Base-by-base conservation (phyloP, 2,329 filamentous ascomycete species). In the Xylaria sp. region DNA sequence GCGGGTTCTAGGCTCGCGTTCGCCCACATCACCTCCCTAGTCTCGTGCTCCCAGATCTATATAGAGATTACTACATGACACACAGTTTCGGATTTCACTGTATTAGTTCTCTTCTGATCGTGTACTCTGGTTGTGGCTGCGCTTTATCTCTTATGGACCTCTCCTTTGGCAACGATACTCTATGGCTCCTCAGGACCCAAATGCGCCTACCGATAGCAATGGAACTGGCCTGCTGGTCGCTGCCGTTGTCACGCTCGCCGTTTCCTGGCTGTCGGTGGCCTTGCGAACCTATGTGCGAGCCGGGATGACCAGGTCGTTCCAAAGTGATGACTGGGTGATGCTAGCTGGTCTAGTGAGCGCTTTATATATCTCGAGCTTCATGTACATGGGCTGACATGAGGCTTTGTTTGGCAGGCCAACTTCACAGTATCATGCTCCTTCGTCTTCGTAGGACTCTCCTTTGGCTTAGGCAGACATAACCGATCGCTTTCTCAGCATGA, bases 311-410 rank as follows among this genome's bases (percentile, higher is more conserved):
- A 78, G 74, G 50, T 73, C 75, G 3, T 84, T 86, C 65, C 80
- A 84, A 72, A 69, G 78, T n/a, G 85, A 87, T 75, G 85, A 87
- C 78, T 87, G 85, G 84, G 78, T 87, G 70, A 87, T 87, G 84
- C 70, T 87, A 52, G 73, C 82, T 66, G 81, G 82, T 37, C 84
- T 85, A 79, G 84, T 86, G 76, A 8, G 79, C 65, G 10, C 28
- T 60, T 46, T 39, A 31, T 50, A 31, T 55, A 52, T 37, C 25
- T 65, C 34, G 28, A 48, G 31, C 46, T 59, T 54, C n/a, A 44
- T 46, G 34, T 65, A 56, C 20, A 62, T 59, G 41, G 44, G 48
- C 60, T 70, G 28, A 73, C 60, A n/a, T 57, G 7, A 10, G 20
- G 20, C 58, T 23, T 48, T 28, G 55, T 23, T 48, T 1, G 66